phyloP scores from a whole-genome alignment of 2,329 filamentous ascomycete species.

The Talaromyces atroroseus region DNA sequence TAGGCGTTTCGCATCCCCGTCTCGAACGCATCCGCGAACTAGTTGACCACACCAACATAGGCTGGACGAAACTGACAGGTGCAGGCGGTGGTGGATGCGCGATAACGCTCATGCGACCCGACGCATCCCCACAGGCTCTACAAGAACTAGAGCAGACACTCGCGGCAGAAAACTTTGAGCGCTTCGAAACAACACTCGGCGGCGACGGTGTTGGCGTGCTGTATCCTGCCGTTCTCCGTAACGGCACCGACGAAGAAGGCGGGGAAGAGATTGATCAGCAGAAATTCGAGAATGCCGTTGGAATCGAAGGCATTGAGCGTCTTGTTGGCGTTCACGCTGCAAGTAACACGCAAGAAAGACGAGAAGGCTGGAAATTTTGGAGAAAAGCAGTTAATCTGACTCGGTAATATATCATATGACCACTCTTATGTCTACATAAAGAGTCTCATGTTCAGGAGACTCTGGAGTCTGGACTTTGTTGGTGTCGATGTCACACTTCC shows the following conservation, averaged over 20 bases:
- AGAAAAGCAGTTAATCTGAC: conserved; percentile 34
- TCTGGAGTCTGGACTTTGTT: too few species aligned
- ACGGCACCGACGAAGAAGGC: conserved; percentile 72
- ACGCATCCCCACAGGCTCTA: conserved; percentile 53
- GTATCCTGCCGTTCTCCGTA: conserved; percentile 85
- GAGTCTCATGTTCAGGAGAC: too few species aligned
- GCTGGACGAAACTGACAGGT: conserved; percentile 96
- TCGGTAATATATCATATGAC: background rate
- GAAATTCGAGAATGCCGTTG: conserved; percentile 76
- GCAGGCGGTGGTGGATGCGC: conserved; percentile 94
- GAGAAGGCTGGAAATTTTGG: conserved; percentile 87
- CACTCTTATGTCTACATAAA: background rate
- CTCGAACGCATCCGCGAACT: conserved; percentile 88
- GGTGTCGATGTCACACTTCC: too few species aligned
- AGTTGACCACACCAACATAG: conserved; percentile 80
- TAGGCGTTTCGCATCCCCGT: conserved; percentile 91
- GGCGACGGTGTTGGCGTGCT: conserved; percentile 92
- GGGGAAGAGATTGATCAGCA: conserved; percentile 92
- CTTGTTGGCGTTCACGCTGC: conserved; percentile 69
- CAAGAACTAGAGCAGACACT: conserved; percentile 60
- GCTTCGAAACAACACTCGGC: conserved; percentile 83
- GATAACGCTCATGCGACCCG: conserved; percentile 78
- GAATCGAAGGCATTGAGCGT: conserved; percentile 76
- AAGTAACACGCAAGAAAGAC: conserved; percentile 51
- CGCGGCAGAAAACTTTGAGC: conserved; percentile 67